Percentiles rank a stretch among this genome's conserved stretches.
Conservation (phyloP, 768 basidiomycete genomes). For the Calocybe gangraenosa region DNA sequence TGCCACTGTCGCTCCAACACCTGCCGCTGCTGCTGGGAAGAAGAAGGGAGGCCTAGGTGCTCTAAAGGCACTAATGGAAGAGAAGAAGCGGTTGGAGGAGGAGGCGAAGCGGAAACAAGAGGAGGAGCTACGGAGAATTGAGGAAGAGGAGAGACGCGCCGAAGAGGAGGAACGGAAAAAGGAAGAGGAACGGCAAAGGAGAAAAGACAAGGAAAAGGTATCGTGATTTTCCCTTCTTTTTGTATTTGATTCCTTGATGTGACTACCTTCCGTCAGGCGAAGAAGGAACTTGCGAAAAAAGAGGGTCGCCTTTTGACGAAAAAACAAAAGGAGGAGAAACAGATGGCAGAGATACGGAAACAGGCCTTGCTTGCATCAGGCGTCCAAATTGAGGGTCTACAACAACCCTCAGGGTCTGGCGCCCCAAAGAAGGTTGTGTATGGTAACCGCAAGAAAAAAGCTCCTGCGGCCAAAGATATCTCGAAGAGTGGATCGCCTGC, state of each 20-base stretch:
- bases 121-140: slow-evolving; percentile 75
- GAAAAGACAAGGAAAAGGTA: slow-evolving; percentile 89
- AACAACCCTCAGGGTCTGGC: slow-evolving; percentile 44
- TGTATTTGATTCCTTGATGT: slow-evolving; percentile 2
- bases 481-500: slow-evolving; percentile 52
- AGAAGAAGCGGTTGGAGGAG: slow-evolving; percentile 85
- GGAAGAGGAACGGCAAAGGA: slow-evolving; percentile 80
- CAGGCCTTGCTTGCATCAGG: slow-evolving; percentile 89
- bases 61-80: slow-evolving; percentile 87
- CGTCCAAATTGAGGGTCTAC: slow-evolving; percentile 85
- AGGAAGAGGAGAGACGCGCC: slow-evolving; percentile 80
- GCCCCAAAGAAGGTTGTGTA: slow-evolving; percentile 76
- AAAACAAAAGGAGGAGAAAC: slow-evolving; percentile 93
- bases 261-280: slow-evolving; percentile 50
- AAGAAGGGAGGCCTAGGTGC: slow-evolving; percentile 82
- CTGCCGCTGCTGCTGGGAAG: slow-evolving; percentile 43
- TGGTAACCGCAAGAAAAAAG: slow-evolving; percentile 80
- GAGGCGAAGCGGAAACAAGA: slow-evolving; percentile 69
- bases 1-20: slow-evolving; percentile 33
- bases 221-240: neutral
- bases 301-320: slow-evolving; percentile 95
- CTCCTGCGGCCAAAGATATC: slow-evolving; percentile 38
- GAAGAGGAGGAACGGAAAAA: slow-evolving; percentile 74
- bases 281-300: slow-evolving; percentile 86
- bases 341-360: slow-evolving; percentile 85